Evolutionary conservation across 345 rosid species (phyloP).

Genomic region (Barbarea vulgaris): DNA sequence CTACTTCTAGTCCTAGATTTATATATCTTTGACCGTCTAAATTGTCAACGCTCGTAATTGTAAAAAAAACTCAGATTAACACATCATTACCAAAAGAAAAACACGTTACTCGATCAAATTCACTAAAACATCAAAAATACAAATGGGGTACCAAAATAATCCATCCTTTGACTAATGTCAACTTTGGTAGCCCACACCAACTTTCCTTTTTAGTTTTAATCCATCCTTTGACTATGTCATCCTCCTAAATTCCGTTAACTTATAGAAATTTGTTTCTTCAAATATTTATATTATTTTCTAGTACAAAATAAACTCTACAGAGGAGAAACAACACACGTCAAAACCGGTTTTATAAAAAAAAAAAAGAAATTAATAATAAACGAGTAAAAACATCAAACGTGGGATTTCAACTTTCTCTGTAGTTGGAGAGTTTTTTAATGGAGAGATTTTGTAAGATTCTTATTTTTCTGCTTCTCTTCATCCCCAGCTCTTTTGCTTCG

Average conservation of each 20-base stretch:
- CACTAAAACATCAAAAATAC: background rate
- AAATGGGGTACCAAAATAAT: background rate
- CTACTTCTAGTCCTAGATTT: background rate
- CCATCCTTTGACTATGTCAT: background rate
- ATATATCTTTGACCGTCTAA: background rate
- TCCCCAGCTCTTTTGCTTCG: no score
- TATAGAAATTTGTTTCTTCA: background rate
- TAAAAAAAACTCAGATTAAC: background rate
- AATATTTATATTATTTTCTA: background rate
- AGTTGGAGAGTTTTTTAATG: conserved; percentile 11
- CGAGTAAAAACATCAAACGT: background rate
- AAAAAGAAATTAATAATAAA: background rate
- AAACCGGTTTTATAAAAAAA: background rate
- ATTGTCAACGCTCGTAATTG: background rate
- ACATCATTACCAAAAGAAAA: background rate
- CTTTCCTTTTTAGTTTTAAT: background rate
- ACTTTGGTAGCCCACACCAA: background rate
- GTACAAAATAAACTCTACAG: background rate
- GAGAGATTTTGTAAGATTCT: background rate
- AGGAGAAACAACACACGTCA: conserved; percentile 25
- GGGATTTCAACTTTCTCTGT: background rate
- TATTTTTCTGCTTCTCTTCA: no score
- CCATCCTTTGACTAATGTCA: background rate
- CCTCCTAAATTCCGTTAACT: background rate
- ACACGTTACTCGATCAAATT: no score